Base-by-base conservation (phyloP, 225 moss, liverwort and hornwort species). In the Bryum argenteum region DNA sequence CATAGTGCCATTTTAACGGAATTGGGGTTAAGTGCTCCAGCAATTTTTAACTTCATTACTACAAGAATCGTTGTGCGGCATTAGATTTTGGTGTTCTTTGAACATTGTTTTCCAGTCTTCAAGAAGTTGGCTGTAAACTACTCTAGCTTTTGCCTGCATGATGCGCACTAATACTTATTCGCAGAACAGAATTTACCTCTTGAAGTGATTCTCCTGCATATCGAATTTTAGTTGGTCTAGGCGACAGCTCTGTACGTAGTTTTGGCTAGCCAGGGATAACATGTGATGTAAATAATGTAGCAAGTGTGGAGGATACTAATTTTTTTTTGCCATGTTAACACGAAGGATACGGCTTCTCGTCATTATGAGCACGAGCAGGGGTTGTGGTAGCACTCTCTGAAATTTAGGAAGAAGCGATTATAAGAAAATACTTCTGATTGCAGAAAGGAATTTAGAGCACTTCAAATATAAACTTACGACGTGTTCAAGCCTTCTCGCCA, bases 401-500 rank as follows among this genome's bases (percentile, higher is more conserved):
- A 8, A 19, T 47, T 48, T 24, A 13, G 28, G 19, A 55, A 37
- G 37, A 8, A 56, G 68, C 56, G 10, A 55, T 50, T 48, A 68
- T 19, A 1, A 20, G 12, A 48, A 39, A 66, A 14, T 33, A 54
- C 41, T 40, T 73, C 19, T 69, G 67, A 10, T 60, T 47, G 10
- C 16, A 33, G 20, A 63, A 5, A 51, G 20, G 42, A 69, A 16
- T 42, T 44, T 33, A 37, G 74, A 42, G 70, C 59, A 69, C n/a
- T 64, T 53, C 21, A 69, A 26, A 41, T 39, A 17, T 58, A 58
- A 83, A 86, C 62, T 78, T 86, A 44, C 72, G 86, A 70, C 83
- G 77, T 53, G 78, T 86, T 54, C 80, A 78, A 75, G 86, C 83
- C 56, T 83, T 77, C 64, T 80, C 86, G 47, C 82, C 80, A 10